Base-by-base conservation (phyloP, 352 stramenopile genomes). In the Globisporangium barbulae region DNA sequence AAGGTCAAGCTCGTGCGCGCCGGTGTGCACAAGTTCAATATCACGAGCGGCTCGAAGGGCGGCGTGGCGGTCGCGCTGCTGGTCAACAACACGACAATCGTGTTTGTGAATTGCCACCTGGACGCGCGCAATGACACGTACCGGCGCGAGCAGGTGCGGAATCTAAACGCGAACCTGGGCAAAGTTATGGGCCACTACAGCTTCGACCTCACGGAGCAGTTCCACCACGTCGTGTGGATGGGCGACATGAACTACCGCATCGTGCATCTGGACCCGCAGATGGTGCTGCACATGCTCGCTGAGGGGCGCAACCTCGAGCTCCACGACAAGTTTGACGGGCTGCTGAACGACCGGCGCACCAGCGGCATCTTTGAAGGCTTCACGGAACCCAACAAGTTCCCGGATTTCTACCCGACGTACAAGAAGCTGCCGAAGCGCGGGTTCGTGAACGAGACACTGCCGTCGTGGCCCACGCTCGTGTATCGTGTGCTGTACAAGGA, bases 221-320 rank as follows among this genome's bases (percentile, higher is more conserved):
- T 96, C 68, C 87, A 97, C 72, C 87, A 97, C 60, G 80, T 97
- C 2, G 78, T 97, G 8, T 97, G 89, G 89, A 93, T 94, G 81
- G 89, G 89, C 19, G 87, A 97, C 58, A 80, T 96, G 71, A 95
- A 95, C 70, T 96, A 96, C 67, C 82, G 84, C 25, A 91, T 94
- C 63, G 82, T 93, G 12, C 71, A 88, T 19, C 47, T 91, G 56
- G 81, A 91, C 56, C 79, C 83, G 44, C 73, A 88, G 31, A 86
- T 88, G 64, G 85, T 93, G 35, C 70, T 93, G 31, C 76, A 89
- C 55, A 89, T 96, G 80, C 70, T 96, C n/a, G 76, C 84, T 30
- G 81, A 90, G 56, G 78, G 83, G 0, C 83, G 82, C 7, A 90
- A 89, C 52, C 68, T 80, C 1, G 85, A 93, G 65, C 69, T 96